Evolutionary conservation across 768 basidiomycete species (phyloP), one percentile per base, ranked within the genome.

Genomic region (Hydnomerulius pinastri): DNA sequence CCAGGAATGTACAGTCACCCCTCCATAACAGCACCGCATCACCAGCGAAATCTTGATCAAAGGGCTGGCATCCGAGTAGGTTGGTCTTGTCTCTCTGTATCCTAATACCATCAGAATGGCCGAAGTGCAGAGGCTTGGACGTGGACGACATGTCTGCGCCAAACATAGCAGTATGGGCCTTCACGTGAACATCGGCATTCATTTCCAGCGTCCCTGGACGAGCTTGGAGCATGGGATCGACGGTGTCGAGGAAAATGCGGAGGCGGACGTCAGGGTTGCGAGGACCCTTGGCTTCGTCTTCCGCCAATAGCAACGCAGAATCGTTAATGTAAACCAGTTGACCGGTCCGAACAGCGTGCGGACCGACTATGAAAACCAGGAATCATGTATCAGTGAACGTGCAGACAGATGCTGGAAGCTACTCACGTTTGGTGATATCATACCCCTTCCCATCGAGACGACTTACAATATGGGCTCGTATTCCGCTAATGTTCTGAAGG

Each of bases 1-100:
- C 80, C 12, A 92, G 68, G 70, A 98, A 98, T 8, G 92, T 87
- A 67, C 96, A 98, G 4, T 76, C 80, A 5, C 96, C 96, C 24
- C 96, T 80, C 37, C 75, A 75, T 13, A 88, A 74, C 13, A 97
- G 63, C 20, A 93, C 64, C 4, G 81, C 75, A 36, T 75, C 79
- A 41, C 78, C 75, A 10, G 71, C 67, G 55, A 83, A 79, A 4
- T 65, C 44, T 32, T 75, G 62, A 1, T 67, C 60, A 66, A 84
- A 90, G 5, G 80, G 75, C 5, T 52, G 41, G 60, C 90, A 92
- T 6, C 90, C 91, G 12, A 74, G 68, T 0, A 54, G 48, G 60
- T 92, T 91, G 32, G 61, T 60, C 4, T 54, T 50, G 33, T 83
- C 85, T 21, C 73, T 77, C 25, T 74, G 72, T 27, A 91, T 70